Conservation (phyloP, 306 rosid genomes). For the Dalbergia cultrata region DNA sequence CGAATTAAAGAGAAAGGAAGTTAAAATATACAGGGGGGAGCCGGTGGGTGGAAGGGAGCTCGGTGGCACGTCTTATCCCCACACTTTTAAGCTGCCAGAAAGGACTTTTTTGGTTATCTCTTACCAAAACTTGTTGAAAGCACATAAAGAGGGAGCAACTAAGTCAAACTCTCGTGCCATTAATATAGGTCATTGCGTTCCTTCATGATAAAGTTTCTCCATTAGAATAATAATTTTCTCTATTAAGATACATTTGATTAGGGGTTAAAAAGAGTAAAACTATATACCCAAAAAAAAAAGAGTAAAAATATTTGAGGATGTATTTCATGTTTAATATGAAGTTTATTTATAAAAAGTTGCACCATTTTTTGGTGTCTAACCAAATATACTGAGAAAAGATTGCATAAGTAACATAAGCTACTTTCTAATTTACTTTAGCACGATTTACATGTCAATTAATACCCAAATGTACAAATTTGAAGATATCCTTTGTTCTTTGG, state of each 20-base stretch:
- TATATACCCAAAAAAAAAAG: too few species aligned
- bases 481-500: neutral
- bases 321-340: too few species aligned
- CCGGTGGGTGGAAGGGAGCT: neutral
- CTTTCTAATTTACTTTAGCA: neutral
- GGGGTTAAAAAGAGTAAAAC: too few species aligned
- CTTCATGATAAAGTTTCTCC: neutral
- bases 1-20: too few species aligned
- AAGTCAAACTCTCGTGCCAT: neutral
- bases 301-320: too few species aligned
- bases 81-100: conserved; percentile 26
- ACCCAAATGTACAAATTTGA: neutral
- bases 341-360: too few species aligned
- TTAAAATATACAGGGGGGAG: neutral
- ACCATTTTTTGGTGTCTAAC: too few species aligned
- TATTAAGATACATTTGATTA: neutral
- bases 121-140: neutral
- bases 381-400: too few species aligned
- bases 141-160: neutral
- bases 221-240: neutral
- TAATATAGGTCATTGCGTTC: neutral
- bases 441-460: conserved; percentile 10
- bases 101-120: conserved; percentile 13
- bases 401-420: neutral
- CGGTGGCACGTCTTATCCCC: neutral